These are phyloP conservation scores for Schizophyllum amplum DNA, from an alignment of 1,284 basidiomycete species.

Conservation along the genomic window DNA sequence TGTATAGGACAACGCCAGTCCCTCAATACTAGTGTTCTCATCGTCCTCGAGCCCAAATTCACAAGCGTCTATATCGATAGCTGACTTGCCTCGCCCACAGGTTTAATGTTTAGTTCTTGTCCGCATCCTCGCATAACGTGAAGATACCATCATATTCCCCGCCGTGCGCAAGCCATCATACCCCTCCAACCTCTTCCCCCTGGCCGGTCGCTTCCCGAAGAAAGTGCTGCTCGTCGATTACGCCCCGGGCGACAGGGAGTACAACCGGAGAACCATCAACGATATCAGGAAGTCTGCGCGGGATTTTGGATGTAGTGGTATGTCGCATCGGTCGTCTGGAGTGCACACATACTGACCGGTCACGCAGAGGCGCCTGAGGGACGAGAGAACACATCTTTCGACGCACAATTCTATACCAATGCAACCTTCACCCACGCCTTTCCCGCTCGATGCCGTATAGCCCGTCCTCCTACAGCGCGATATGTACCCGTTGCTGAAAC, in stretches of 20 bases:
- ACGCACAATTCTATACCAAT: neutral
- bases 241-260: neutral
- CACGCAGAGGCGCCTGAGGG: neutral
- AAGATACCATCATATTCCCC: constrained; percentile 4
- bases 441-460: neutral
- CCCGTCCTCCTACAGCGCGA: constrained; percentile 1
- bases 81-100: neutral
- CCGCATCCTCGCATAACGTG: neutral
- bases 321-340: neutral
- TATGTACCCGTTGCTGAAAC: neutral
- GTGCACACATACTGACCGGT: neutral
- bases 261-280: neutral
- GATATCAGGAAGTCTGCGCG: neutral
- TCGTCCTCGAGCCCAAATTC: no score
- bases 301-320: neutral
- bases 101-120: neutral
- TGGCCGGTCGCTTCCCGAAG: neutral
- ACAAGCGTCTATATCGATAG: neutral
- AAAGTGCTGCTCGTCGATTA: constrained; percentile 3
- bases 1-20: no score
- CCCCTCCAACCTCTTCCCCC: neutral
- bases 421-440: no score
- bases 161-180: constrained; percentile 1
- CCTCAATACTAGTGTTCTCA: no score
- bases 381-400: neutral